Evolutionary conservation across 208 protist species (phyloP).

Genomic region (Crithidia sp.): DNA sequence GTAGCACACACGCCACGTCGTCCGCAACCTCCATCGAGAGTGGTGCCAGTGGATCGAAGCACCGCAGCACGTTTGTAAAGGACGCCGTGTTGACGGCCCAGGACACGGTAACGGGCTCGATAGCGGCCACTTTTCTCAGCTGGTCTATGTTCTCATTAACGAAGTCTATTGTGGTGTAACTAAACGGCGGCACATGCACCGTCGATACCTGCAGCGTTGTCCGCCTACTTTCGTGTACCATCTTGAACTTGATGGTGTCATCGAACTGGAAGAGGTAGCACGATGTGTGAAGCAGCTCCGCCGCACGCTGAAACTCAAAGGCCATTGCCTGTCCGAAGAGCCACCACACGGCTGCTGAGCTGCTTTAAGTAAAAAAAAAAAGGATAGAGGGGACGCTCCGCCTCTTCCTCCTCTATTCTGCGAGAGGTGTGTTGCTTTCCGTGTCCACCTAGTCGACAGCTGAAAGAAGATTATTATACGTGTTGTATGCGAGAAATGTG

Average conservation of each 20-base stretch:
- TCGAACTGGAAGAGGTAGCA: constrained; percentile 50
- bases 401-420: no score
- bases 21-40: constrained; percentile 48
- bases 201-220: constrained; percentile 41
- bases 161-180: constrained; percentile 61
- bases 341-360: not conserved
- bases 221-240: constrained; percentile 21
- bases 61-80: constrained; percentile 45
- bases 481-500: not conserved
- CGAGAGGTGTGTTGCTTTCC: no score
- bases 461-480: no score
- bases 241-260: constrained; percentile 46
- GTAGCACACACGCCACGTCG: constrained; percentile 42
- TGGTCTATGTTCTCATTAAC: constrained; percentile 1
- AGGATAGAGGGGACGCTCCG: no score
- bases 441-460: no score
- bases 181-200: constrained; percentile 53
- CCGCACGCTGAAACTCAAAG: constrained; percentile 35
- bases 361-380: not conserved
- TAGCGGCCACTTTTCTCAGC: constrained; percentile 11
- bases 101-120: constrained; percentile 28
- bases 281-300: constrained; percentile 25
- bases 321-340: constrained; percentile 11
- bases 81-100: constrained; percentile 57
- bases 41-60: constrained; percentile 49